Conservation (phyloP, 441 rosid species). For the Adansonia grandidieri region DNA sequence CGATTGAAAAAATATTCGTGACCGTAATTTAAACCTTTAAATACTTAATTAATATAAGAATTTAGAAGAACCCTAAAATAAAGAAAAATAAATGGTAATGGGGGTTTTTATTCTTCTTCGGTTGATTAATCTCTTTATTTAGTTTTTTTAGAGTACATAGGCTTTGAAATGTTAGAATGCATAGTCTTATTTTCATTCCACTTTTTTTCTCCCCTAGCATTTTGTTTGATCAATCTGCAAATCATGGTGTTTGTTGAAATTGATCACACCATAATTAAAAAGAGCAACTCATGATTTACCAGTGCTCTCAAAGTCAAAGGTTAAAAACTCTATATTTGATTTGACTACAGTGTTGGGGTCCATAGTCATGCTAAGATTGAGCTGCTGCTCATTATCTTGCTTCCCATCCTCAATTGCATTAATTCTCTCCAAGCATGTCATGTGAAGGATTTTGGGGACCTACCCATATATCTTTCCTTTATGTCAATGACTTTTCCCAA, state of each 20-base stretch:
- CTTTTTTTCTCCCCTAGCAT: neutral
- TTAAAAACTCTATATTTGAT: neutral
- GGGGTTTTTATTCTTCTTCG: neutral
- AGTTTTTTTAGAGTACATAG: neutral
- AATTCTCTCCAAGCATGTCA: constrained; percentile 32
- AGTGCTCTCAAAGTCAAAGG: neutral
- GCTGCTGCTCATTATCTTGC: constrained; percentile 14
- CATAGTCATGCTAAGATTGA: constrained; percentile 10
- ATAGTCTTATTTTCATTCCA: neutral
- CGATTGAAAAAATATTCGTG: no score
- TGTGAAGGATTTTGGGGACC: constrained; percentile 32
- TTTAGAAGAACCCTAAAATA: neutral
- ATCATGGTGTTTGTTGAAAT: constrained; percentile 16
- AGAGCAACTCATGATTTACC: neutral
- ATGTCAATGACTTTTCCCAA: constrained; percentile 16
- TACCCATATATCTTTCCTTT: constrained; percentile 9
- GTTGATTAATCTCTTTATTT: neutral
- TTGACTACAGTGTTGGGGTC: constrained; percentile 7
- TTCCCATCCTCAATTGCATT: neutral
- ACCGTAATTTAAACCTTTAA: no score
- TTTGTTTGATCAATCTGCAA: neutral
- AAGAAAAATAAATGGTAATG: neutral
- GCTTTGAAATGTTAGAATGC: neutral
- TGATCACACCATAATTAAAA: neutral
- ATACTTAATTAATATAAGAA: no score